These are phyloP conservation scores for Colletotrichum sp. DNA, from an alignment of 2,329 filamentous ascomycete genomes.

Conservation along the genomic window DNA sequence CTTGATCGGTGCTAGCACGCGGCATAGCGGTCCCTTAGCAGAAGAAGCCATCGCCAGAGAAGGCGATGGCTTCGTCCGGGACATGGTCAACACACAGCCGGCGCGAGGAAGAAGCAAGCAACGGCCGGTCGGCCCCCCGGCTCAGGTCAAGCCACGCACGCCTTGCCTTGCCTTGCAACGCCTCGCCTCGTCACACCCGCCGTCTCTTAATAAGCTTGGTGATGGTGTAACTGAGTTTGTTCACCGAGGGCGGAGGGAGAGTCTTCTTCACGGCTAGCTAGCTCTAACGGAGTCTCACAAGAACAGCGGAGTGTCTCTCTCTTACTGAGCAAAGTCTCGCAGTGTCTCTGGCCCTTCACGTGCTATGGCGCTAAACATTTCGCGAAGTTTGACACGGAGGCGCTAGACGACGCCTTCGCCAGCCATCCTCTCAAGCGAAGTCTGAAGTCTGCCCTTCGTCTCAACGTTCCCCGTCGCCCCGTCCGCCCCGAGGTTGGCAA, in stretches of 20 bases:
- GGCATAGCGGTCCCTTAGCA: neutral
- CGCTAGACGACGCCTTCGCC: conserved; percentile 15
- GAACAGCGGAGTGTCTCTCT: neutral
- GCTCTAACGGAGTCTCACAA: neutral
- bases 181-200: neutral
- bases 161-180: neutral
- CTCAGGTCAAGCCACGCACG: neutral
- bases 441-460: conserved; percentile 15
- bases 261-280: neutral
- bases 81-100: neutral
- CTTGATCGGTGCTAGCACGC: conserved; percentile 14
- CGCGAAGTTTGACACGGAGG: conserved; percentile 17
- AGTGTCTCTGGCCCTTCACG: conserved; percentile 3
- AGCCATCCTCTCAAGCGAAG: conserved; percentile 13
- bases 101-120: conserved; percentile 13
- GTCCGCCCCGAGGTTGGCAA: conserved; percentile 11
- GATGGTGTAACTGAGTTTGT: neutral
- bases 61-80: conserved; percentile 1
- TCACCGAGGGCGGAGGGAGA: neutral
- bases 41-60: neutral
- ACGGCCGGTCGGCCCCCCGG: neutral
- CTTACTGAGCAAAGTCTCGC: neutral
- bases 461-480: conserved; percentile 3
- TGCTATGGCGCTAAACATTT: neutral
- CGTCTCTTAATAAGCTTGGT: neutral